A percentile compares a stretch with the other conserved stretches of the same genome.
Conservation (phyloP, 164 flowering plant species). For the Hamamelis virginiana region DNA sequence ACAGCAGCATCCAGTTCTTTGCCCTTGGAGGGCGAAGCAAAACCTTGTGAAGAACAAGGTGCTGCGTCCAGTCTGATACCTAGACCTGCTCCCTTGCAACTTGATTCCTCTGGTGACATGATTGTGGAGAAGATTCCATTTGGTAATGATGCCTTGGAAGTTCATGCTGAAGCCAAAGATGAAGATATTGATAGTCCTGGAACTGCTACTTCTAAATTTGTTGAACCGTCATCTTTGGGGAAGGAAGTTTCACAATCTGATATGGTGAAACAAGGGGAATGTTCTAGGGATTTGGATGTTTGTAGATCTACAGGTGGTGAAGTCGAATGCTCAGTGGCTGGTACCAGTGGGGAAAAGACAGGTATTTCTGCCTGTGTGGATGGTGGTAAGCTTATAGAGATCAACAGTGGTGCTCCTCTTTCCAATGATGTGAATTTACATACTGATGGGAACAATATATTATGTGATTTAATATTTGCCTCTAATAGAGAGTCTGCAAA, state of each 20-base stretch:
- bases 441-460: conserved; percentile 17
- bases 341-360: conserved; percentile 10
- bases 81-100: conserved; percentile 41
- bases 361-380: conserved; percentile 9
- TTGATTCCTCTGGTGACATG: conserved; percentile 28
- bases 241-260: conserved; percentile 20
- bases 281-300: conserved; percentile 16
- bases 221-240: conserved; percentile 27
- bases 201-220: conserved; percentile 66
- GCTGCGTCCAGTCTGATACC: conserved; percentile 21
- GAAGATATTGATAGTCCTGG: conserved; percentile 73
- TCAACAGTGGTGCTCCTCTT: conserved; percentile 4
- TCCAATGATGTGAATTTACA: neutral
- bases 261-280: conserved; percentile 11
- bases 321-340: conserved; percentile 1
- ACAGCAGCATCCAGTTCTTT: conserved; percentile 33
- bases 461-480: conserved; percentile 37
- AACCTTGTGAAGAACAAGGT: conserved; percentile 27
- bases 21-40: conserved; percentile 20
- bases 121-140: conserved; percentile 12
- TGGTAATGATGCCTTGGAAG: conserved; percentile 19
- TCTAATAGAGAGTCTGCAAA: conserved; percentile 62
- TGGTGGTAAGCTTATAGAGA: conserved; percentile 12
- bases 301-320: conserved; percentile 11
- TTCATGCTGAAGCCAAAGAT: conserved; percentile 27